A percentile compares a stretch with the other conserved stretches of the same genome.
Evolutionary conservation across 441 rosid species (phyloP).

Genomic region (Populus hybrid): DNA sequence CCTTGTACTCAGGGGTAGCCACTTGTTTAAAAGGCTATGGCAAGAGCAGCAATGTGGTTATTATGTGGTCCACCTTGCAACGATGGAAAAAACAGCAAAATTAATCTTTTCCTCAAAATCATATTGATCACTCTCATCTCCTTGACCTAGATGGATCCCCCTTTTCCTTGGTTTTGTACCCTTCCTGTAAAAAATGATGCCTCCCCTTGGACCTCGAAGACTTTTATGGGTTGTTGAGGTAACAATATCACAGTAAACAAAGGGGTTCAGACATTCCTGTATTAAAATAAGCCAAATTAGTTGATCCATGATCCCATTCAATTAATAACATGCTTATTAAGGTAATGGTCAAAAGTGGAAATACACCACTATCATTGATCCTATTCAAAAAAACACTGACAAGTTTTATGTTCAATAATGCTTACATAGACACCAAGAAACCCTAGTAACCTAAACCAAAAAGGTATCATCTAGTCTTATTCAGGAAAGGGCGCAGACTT

Average conservation of each 20-base stretch:
- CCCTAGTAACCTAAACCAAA: not conserved
- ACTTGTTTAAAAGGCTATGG: slow-evolving; percentile 91
- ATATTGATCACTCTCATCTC: slow-evolving; percentile 46
- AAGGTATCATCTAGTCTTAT: not conserved
- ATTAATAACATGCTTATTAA: not conserved
- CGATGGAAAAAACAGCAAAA: slow-evolving; percentile 85
- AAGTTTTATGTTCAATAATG: not conserved
- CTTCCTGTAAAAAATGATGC: slow-evolving; percentile 83
- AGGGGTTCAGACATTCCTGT: slow-evolving; percentile 84
- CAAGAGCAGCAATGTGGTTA: slow-evolving; percentile 97
- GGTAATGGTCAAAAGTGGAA: not conserved
- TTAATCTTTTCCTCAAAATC: slow-evolving; percentile 89
- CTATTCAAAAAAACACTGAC: not conserved
- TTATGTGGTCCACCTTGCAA: slow-evolving; percentile 97
- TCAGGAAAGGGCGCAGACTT: not conserved
- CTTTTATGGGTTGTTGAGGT: slow-evolving; percentile 98
- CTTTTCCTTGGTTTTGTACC: slow-evolving; percentile 70
- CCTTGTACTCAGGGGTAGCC: slow-evolving; percentile 76
- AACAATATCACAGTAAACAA: slow-evolving; percentile 92
- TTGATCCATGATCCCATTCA: not conserved
- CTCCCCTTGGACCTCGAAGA: slow-evolving; percentile 97
- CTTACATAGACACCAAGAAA: not conserved
- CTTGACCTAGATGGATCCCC: slow-evolving; percentile 35
- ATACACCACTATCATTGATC: not conserved
- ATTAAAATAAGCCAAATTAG: not conserved